Percentiles rank a stretch among this genome's conserved stretches.
These are phyloP conservation scores for Takashimella koratensis DNA, from an alignment of 1,284 basidiomycete species.

Conservation along the genomic window DNA sequence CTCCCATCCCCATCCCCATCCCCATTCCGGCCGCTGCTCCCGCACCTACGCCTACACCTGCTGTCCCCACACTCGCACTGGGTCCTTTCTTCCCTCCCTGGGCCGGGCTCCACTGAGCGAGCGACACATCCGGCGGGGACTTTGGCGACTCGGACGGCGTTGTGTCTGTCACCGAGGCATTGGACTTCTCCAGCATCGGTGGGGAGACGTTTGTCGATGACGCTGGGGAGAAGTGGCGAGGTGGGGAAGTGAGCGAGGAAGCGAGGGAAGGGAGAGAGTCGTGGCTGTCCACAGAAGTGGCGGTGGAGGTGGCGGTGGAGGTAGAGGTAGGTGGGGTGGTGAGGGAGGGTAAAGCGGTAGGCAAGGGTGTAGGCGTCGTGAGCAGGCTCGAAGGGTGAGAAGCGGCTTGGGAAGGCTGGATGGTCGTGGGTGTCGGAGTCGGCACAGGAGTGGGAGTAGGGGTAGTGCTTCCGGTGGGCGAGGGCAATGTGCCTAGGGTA, in stretches of 20 bases:
- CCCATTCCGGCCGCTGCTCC: conserved; percentile 6
- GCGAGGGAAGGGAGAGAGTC: conserved; percentile 3
- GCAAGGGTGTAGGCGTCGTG: conserved; percentile 14
- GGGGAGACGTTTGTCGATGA: conserved; percentile 21
- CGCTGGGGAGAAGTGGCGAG: not conserved
- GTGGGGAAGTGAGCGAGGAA: not conserved
- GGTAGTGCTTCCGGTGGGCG: not conserved
- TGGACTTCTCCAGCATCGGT: conserved; percentile 26
- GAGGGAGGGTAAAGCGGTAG: too few relatives aligned
- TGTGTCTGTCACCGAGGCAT: conserved; percentile 19
- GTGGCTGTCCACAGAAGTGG: not conserved
- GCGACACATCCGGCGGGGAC: conserved; percentile 32
- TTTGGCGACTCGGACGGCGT: conserved; percentile 35
- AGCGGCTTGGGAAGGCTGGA: not conserved
- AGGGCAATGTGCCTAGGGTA: too few relatives aligned
- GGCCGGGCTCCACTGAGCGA: conserved; percentile 29
- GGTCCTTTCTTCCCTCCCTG: conserved; percentile 8
- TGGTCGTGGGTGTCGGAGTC: conserved; percentile 1
- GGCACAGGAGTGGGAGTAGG: conserved; percentile 2
- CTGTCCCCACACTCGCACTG: not conserved
- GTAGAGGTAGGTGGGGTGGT: too few relatives aligned
- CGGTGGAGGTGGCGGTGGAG: conserved; percentile 13
- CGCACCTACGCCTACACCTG: too few relatives aligned
- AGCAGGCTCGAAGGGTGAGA: conserved; percentile 12
- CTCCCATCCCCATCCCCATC: conserved; percentile 20